Evolutionary conservation across 1,284 basidiomycete genomes (phyloP).

Genomic region (Ustilago trichophora): DNA sequence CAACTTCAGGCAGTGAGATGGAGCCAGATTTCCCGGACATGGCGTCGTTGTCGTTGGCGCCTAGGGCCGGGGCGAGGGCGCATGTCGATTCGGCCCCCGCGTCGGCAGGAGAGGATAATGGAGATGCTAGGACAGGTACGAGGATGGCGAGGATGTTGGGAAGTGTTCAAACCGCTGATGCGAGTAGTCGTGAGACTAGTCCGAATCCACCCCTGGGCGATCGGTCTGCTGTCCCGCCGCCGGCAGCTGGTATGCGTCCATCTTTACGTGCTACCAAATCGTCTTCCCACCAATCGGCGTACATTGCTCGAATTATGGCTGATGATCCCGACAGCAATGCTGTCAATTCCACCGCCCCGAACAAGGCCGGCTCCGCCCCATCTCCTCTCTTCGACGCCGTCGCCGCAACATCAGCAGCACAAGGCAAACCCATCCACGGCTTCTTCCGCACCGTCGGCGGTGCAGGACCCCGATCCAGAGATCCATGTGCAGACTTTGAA

Average conservation of each 20-base stretch:
- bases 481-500: constrained; percentile 30
- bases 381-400: constrained; percentile 29
- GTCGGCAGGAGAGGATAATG: constrained; percentile 47
- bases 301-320: constrained; percentile 45
- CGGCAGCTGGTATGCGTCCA: constrained; percentile 21
- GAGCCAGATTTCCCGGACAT: constrained; percentile 53
- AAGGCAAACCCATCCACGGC: constrained; percentile 25
- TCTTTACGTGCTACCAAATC: constrained; percentile 28
- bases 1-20: constrained; percentile 48
- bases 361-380: constrained; percentile 17
- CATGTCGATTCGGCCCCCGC: constrained; percentile 35
- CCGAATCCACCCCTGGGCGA: constrained; percentile 23
- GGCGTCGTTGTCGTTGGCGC: constrained; percentile 46
- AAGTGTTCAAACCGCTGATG: constrained; percentile 11
- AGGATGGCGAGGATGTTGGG: constrained; percentile 41
- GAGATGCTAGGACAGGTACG: constrained; percentile 28
- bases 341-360: constrained; percentile 6
- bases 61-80: constrained; percentile 9
- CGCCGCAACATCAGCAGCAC: constrained; percentile 14
- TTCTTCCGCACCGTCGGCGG: constrained; percentile 28
- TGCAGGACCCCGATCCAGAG: constrained; percentile 10
- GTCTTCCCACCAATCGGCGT: constrained; percentile 38
- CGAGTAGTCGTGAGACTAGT: constrained; percentile 44
- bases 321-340: constrained; percentile 24
- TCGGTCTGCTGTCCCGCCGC: constrained; percentile 2